Base-by-base conservation (phyloP, 1,284 basidiomycete genomes). In the Pascua guehoae region DNA sequence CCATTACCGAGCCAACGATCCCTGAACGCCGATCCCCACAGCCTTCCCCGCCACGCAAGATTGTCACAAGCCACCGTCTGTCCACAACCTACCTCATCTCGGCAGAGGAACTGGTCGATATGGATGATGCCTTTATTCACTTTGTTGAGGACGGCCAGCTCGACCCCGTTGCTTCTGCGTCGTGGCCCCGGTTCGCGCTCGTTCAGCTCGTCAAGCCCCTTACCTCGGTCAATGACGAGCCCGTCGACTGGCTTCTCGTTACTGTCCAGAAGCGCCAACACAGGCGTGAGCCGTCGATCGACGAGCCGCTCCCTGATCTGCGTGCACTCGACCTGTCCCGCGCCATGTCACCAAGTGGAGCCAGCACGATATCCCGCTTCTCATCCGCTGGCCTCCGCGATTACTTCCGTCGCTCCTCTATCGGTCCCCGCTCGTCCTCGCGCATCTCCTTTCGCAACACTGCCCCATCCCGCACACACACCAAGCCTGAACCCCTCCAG, bases 81-180 rank as follows among this genome's bases (percentile, higher is more conserved):
- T 40, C 56, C 12, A 49, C 59, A 2, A 46, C 43, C 12, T 56
- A 54, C 41, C 38, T 57, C 17, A 47, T 62, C 14, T 41, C 51
- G 4, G 39, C 50, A 0, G 70, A 73, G 53, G 64, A 61, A 14
- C 44, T 68, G 17, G 58, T 69, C 41, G 66, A 68, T 7, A 53
- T 71, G 17, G 72, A 75, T 45, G 71, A 75, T 47, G 56, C 60
- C 2, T 75, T 75, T 61, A 57, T 71, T 16, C 44, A 64, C 8
- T 73, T 73, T 56, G 65, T 68, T 15, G 66, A 72, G 39, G 72
- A 75, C 48, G 69, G 59, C 24, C 68, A 67, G 47, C 56, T 64
- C 1, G 72, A 75, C 50, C 43, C 58, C 5, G 38, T 58, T 1
- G 59, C 60, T 4, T 58, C 58, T 0, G 16, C 46, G 1, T 44